phyloP scores from a whole-genome alignment of 257 asterid species.

The Anisodus acutangulus region DNA sequence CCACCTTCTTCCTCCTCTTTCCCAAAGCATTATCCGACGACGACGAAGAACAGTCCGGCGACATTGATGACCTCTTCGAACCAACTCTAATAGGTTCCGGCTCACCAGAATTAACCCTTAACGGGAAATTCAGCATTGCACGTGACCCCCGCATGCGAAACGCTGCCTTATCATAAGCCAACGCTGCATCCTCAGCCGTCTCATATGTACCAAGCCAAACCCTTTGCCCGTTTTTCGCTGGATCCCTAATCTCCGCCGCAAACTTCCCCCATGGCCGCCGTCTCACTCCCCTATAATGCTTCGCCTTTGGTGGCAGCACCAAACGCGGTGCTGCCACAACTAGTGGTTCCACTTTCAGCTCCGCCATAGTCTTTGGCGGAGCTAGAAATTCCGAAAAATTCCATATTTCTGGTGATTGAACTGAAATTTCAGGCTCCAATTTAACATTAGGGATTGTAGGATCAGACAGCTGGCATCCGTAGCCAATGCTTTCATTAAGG shows the following conservation, averaged over 20 bases:
- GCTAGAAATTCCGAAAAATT: not conserved
- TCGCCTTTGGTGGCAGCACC: constrained; percentile 15
- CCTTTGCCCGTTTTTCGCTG: constrained; percentile 49
- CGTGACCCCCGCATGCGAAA: constrained; percentile 55
- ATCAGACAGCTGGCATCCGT: not conserved
- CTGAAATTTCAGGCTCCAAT: constrained; percentile 26
- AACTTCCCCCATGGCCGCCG: constrained; percentile 55
- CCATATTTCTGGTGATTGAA: not conserved
- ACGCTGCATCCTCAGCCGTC: constrained; percentile 55
- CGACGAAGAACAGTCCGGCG: constrained; percentile 23
- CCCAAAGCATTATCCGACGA: not conserved
- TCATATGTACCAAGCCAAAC: constrained; percentile 54
- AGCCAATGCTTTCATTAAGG: not conserved
- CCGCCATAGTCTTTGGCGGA: not conserved
- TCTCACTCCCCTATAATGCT: constrained; percentile 52
- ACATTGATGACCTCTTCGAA: constrained; percentile 31
- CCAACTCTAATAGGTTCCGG: constrained; percentile 48
- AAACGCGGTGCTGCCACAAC: not conserved
- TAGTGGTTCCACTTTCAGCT: not conserved
- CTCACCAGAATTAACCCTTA: constrained; percentile 49
- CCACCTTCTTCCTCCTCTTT: constrained; percentile 38
- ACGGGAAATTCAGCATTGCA: constrained; percentile 52
- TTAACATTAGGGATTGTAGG: not conserved
- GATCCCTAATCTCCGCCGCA: constrained; percentile 59
- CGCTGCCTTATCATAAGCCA: constrained; percentile 53